Evolutionary conservation across 176 grass and related monocot species (phyloP).

Genomic region (Cenchrus fungigraminus): DNA sequence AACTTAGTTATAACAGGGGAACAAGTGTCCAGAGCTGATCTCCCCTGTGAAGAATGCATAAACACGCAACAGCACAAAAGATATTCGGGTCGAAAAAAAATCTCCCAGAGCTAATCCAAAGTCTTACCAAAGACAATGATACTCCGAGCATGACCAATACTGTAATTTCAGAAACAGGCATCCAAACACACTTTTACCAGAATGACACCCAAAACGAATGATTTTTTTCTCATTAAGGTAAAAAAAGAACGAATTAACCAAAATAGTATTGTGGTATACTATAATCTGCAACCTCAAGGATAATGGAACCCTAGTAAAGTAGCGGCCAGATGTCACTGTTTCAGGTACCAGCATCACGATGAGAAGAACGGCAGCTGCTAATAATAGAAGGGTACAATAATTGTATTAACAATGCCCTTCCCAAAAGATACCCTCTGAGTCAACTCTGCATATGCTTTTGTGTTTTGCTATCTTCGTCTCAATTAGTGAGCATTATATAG

Average conservation of each 20-base stretch:
- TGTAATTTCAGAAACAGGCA: too few relatives aligned
- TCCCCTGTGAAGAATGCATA: background rate
- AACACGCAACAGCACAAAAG: background rate
- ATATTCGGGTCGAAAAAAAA: background rate
- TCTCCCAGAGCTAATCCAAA: background rate
- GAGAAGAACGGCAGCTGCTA: background rate
- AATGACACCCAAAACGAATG: background rate
- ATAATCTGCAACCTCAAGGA: background rate
- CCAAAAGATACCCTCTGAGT: background rate
- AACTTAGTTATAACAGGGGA: background rate
- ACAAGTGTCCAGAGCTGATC: background rate
- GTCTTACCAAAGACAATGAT: too few relatives aligned
- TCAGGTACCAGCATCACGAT: background rate
- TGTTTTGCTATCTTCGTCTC: background rate
- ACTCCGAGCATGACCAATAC: background rate
- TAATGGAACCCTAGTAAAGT: background rate
- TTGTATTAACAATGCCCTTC: conserved; percentile 9
- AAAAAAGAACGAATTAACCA: background rate
- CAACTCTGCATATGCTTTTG: conserved; percentile 19
- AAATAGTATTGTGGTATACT: background rate
- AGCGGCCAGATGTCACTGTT: background rate
- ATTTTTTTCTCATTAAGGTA: too few relatives aligned
- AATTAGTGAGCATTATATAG: background rate
- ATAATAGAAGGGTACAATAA: conserved; percentile 37
- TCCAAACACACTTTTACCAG: background rate